Base-by-base conservation (phyloP, 192 early-diverging fungal genomes). In the Funneliformis geosporum region DNA sequence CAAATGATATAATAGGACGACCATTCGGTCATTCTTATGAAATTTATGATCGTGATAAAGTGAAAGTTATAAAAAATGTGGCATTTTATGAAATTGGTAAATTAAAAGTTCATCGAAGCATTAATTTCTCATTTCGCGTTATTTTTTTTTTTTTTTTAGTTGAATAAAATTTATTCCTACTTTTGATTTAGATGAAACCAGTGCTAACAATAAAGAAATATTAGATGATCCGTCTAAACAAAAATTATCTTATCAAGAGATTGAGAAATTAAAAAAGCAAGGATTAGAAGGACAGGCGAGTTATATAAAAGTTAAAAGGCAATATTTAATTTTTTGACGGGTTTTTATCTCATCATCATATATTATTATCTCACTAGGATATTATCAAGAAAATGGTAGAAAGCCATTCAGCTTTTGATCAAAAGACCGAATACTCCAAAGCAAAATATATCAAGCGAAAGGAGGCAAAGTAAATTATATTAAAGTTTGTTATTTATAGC, bases 391-490 rank as follows among this genome's bases (percentile, higher is more conserved):
- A 90, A 60, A 84, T 98, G 62, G 89, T 93, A 4, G 92, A 92
- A 70, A 94, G 94, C 82, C 94, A 94, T 84, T 85, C 91, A 38
- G 83, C 91, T n/a, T 98, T 97, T 82, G 92, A 95, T 60, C 88
- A 92, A 74, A 99, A 99, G 85, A 99, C 97, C 0, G 95, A 96
- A 79, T 99, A 93, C 80, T 93, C 96, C 27, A 96, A 98, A 85
- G 92, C 94, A 43, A 99, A 99, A 88, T 98, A 98, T 75, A 93
- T 98, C 74, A 87, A 91, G 80, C 89, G 94, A 80, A 97, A 96
- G 81, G 88, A 94, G 82, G 87, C 88, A 77, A 96, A 95, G 89
- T 88, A 83, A 81, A 67, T 42, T 42, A 12, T 50, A 61, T n/a
- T 23, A 44, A 47, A 16, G 18, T 16, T 33, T 33, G 33, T 33